Evolutionary conservation across 2,329 filamentous ascomycete species (phyloP).

Genomic region (Decorospora gaudefroyi): DNA sequence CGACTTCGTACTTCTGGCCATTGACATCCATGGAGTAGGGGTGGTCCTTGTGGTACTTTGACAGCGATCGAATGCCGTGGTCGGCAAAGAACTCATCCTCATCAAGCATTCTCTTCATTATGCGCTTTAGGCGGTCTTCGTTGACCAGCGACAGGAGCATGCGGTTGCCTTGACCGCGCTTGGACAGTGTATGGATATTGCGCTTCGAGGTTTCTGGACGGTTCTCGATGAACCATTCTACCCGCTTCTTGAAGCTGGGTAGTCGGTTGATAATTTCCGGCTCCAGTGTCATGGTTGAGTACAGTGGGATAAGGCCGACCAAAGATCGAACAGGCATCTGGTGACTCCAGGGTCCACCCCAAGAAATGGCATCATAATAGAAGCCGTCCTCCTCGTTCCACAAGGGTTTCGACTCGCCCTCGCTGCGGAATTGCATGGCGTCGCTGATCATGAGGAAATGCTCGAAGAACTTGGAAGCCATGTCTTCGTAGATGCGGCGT

Average conservation of each 20-base stretch:
- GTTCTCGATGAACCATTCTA: constrained; percentile 94
- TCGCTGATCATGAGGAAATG: constrained; percentile 98
- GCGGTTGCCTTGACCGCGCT: constrained; percentile 86
- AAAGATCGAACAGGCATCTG: constrained; percentile 90
- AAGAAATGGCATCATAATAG: constrained; percentile 98
- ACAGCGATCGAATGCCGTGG: constrained; percentile 88
- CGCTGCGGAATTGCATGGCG: constrained; percentile 77
- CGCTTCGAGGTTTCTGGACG: constrained; percentile 83
- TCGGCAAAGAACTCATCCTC: constrained; percentile 91
- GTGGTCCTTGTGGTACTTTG: constrained; percentile 85
- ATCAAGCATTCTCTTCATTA: constrained; percentile 88
- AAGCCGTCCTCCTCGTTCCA: constrained; percentile 98
- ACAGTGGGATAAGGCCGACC: constrained; percentile 90
- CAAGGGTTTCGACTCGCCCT: constrained; percentile 76
- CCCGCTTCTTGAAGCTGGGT: constrained; percentile 86
- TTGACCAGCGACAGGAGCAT: constrained; percentile 88
- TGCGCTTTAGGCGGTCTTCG: constrained; percentile 87
- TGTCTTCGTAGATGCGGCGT: constrained; percentile 90
- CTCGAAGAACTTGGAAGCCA: constrained; percentile 98
- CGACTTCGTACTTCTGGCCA: constrained; percentile 82
- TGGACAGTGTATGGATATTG: constrained; percentile 91
- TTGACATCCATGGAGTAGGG: constrained; percentile 97
- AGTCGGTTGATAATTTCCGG: constrained; percentile 91
- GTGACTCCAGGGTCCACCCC: constrained; percentile 90
- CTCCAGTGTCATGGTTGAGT: constrained; percentile 88